These are phyloP conservation scores for Prunus dulcis DNA, from an alignment of 306 rosid species.

Conservation along the genomic window DNA sequence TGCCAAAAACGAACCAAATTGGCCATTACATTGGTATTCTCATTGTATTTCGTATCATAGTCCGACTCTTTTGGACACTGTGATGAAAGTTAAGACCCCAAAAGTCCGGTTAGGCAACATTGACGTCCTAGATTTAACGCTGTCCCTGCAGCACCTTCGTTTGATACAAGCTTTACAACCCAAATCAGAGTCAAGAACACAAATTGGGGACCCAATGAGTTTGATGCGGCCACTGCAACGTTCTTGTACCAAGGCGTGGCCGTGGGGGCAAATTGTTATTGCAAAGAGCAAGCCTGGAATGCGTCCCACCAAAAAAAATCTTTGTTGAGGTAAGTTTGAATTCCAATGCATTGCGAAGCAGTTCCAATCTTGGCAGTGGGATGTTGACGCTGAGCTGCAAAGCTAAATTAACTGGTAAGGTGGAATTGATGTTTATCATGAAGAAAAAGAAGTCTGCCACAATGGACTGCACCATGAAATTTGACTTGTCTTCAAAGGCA, in stretches of 20 bases:
- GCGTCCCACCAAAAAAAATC: not conserved
- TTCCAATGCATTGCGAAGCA: not conserved
- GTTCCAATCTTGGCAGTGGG: slow-evolving; percentile 6
- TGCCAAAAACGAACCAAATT: slow-evolving; percentile 5
- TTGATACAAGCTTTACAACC: not conserved
- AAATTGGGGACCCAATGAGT: slow-evolving; percentile 15
- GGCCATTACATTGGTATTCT: not conserved
- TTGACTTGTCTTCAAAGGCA: not conserved
- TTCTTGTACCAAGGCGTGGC: not conserved
- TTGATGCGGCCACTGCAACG: not conserved
- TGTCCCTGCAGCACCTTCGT: not conserved
- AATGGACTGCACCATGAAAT: slow-evolving; percentile 24
- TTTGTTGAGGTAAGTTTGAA: not conserved
- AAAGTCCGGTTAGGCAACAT: slow-evolving; percentile 1
- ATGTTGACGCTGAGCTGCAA: slow-evolving; percentile 15
- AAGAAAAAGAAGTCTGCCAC: slow-evolving; percentile 24
- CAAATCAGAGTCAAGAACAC: slow-evolving; percentile 5
- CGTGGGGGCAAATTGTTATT: not conserved
- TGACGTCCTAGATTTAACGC: not conserved
- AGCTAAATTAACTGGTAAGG: slow-evolving; percentile 29
- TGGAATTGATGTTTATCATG: slow-evolving; percentile 15
- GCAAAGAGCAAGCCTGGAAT: not conserved
- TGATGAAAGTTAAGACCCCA: slow-evolving; percentile 9
- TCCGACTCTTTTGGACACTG: not conserved
- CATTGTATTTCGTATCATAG: not conserved